Evolutionary conservation across 2,329 filamentous ascomycete species (phyloP).

Genomic region (Septoria linicola): DNA sequence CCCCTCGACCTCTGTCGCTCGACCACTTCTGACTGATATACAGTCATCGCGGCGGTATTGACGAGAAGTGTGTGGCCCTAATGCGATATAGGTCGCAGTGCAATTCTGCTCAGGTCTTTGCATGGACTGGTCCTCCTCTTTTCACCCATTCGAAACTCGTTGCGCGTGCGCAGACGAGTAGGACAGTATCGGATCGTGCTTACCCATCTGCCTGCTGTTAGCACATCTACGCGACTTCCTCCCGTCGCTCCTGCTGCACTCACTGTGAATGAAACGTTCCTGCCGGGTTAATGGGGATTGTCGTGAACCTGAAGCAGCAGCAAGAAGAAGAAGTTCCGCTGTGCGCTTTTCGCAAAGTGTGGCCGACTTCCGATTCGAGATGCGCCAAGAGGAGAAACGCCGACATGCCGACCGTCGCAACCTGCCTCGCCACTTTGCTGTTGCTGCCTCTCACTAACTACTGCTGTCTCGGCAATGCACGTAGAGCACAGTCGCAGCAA

Average conservation of each 20-base stretch:
- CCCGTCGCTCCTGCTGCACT: slow-evolving; percentile 19
- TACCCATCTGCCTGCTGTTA: slow-evolving; percentile 59
- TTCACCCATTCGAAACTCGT: slow-evolving; percentile 27
- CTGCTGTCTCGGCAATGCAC: not conserved
- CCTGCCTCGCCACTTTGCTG: not conserved
- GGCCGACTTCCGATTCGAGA: slow-evolving; percentile 4
- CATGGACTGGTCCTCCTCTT: slow-evolving; percentile 30
- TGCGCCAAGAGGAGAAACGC: not conserved
- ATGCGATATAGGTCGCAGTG: slow-evolving; percentile 6
- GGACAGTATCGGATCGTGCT: slow-evolving; percentile 40
- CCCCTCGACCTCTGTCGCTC: not conserved
- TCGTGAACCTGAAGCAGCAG: slow-evolving; percentile 8
- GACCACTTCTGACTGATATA: not conserved
- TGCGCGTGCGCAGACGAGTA: slow-evolving; percentile 16
- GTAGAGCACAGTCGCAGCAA: slow-evolving; percentile 5
- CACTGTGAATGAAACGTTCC: slow-evolving; percentile 33
- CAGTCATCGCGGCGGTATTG: not conserved
- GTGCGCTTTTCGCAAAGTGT: slow-evolving; percentile 13
- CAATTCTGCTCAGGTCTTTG: slow-evolving; percentile 18
- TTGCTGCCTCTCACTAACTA: not conserved
- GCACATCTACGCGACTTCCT: slow-evolving; percentile 19
- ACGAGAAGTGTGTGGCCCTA: no score
- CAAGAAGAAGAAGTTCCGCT: not conserved
- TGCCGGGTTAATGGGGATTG: slow-evolving; percentile 21
- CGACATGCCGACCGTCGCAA: not conserved